Evolutionary conservation across 1,284 basidiomycete species (phyloP).

Genomic region (Heterobasidion occidentale): DNA sequence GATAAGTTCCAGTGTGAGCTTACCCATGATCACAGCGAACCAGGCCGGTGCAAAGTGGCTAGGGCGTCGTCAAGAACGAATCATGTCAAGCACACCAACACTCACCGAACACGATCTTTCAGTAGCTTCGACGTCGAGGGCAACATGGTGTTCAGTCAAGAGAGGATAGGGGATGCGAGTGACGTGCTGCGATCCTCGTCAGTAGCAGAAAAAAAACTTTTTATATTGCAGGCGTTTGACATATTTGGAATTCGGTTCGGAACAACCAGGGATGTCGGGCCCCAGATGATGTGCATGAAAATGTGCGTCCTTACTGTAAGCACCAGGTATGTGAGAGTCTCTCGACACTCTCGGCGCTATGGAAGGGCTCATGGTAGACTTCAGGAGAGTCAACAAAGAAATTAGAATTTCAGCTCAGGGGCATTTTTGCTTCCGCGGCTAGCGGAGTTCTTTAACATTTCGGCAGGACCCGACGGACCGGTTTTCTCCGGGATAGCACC

Average conservation of each 20-base stretch:
- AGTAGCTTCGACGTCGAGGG: neutral
- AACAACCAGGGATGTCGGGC: neutral
- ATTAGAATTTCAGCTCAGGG: too few species aligned
- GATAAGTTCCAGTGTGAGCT: slow-evolving; percentile 4
- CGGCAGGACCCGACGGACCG: too few species aligned
- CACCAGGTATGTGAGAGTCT: too few species aligned
- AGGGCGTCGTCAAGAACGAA: neutral
- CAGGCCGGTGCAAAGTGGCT: slow-evolving; percentile 41
- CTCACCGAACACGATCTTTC: slow-evolving; percentile 3
- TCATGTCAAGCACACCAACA: neutral
- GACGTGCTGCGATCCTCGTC: neutral
- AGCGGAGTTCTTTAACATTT: too few species aligned
- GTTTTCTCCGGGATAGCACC: too few species aligned
- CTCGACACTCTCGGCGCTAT: too few species aligned
- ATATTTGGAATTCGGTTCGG: neutral
- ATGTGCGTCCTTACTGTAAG: neutral
- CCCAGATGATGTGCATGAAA: neutral
- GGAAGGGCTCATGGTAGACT: too few species aligned
- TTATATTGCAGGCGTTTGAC: neutral
- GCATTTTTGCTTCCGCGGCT: too few species aligned
- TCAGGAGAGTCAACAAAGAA: too few species aligned
- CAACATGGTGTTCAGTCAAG: neutral
- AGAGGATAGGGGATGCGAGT: neutral
- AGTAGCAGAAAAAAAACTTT: neutral
- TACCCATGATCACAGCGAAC: slow-evolving; percentile 49